These are phyloP conservation scores for Cordyceps farinosa DNA, from an alignment of 2,329 filamentous ascomycete species.

Conservation along the genomic window DNA sequence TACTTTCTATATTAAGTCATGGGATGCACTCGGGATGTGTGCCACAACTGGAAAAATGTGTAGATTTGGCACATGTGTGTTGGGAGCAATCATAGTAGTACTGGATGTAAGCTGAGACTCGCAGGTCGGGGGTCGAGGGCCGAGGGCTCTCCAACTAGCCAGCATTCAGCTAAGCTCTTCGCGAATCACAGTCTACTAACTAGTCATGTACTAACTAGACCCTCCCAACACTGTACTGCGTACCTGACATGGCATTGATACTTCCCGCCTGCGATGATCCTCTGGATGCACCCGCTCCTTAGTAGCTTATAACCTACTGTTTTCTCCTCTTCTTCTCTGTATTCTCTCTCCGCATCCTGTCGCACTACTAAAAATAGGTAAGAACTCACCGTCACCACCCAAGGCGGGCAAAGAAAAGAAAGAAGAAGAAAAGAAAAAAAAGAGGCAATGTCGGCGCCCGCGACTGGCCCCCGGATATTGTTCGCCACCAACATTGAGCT, in stretches of 20 bases:
- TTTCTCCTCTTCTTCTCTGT: neutral
- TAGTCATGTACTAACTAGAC: too few species aligned
- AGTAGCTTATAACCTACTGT: neutral
- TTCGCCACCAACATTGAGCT: slow-evolving; percentile 44
- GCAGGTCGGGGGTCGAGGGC: neutral
- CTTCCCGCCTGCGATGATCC: neutral
- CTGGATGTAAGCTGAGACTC: neutral
- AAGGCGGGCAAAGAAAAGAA: neutral
- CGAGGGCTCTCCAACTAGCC: too few species aligned
- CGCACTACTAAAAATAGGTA: neutral
- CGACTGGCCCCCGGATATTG: slow-evolving; percentile 28
- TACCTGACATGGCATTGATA: too few species aligned
- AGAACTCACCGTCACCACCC: neutral
- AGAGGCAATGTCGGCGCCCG: neutral
- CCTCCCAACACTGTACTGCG: too few species aligned
- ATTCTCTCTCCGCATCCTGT: neutral
- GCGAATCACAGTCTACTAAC: too few species aligned
- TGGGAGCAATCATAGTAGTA: neutral
- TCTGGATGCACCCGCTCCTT: neutral
- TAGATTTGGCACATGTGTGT: neutral
- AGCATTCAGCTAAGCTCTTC: too few species aligned
- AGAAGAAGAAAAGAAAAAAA: neutral
- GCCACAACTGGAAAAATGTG: too few species aligned
- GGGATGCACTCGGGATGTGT: neutral
- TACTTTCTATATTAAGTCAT: neutral